These are phyloP conservation scores for Aureobasidium sp. DNA, from an alignment of 2,329 filamentous ascomycete species.

Conservation along the genomic window DNA sequence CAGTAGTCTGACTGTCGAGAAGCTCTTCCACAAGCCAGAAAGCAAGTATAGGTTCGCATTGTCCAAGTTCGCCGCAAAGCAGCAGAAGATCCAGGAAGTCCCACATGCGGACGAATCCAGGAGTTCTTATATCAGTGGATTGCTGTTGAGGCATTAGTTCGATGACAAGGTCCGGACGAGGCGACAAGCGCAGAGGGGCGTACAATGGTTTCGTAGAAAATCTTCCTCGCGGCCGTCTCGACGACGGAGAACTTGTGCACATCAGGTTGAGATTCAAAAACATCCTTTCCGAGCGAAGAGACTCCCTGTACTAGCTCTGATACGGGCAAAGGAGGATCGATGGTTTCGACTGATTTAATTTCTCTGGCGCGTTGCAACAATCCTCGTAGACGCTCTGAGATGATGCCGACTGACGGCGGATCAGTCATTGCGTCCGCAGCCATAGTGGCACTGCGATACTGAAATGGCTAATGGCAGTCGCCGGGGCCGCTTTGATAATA, in stretches of 20 bases:
- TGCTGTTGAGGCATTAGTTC: slow-evolving; percentile 46
- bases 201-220: slow-evolving; percentile 75
- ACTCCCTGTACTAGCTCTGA: slow-evolving; percentile 31
- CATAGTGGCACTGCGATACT: neutral
- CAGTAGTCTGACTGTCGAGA: slow-evolving; percentile 89
- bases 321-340: slow-evolving; percentile 40
- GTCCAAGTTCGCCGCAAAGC: slow-evolving; percentile 62
- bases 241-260: slow-evolving; percentile 52
- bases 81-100: slow-evolving; percentile 89
- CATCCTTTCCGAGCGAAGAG: slow-evolving; percentile 23
- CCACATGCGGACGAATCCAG: slow-evolving; percentile 79
- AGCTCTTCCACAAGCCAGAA: slow-evolving; percentile 93
- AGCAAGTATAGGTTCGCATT: slow-evolving; percentile 70
- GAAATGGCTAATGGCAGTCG: neutral
- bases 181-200: slow-evolving; percentile 33
- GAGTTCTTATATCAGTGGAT: slow-evolving; percentile 66
- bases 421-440: slow-evolving; percentile 23
- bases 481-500: neutral
- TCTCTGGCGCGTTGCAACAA: slow-evolving; percentile 36
- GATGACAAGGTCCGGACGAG: slow-evolving; percentile 14
- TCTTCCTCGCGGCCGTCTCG: slow-evolving; percentile 74
- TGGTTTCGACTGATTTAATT: slow-evolving; percentile 34
- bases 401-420: slow-evolving; percentile 23
- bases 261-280: slow-evolving; percentile 24
- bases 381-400: slow-evolving; percentile 31